Percentiles rank a stretch among this genome's conserved stretches.
Conservation (phyloP, 2,329 filamentous ascomycete species). For the Apiospora rasikravindrae region DNA sequence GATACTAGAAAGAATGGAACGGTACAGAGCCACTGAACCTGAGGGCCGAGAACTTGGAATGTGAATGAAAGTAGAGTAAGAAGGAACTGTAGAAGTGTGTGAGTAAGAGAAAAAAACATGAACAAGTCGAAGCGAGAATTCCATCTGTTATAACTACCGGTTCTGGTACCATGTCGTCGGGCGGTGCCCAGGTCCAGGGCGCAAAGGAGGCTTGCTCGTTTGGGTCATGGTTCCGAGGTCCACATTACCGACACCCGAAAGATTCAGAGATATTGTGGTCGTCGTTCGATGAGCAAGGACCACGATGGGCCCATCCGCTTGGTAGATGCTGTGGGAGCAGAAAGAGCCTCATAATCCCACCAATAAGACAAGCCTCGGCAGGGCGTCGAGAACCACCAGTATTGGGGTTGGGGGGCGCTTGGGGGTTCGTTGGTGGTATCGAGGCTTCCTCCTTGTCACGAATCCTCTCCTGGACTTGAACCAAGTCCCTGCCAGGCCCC, state of each 20-base stretch:
- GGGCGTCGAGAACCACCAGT: not conserved
- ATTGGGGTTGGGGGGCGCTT: not conserved
- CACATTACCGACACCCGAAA: not conserved
- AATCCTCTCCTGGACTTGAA: not conserved
- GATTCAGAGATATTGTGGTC: not conserved
- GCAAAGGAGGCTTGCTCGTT: not conserved
- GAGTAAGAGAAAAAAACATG: not conserved
- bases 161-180: not conserved
- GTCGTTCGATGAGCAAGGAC: conserved; percentile 15
- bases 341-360: conserved; percentile 10
- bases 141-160: not conserved
- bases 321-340: not conserved
- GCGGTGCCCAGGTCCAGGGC: not conserved
- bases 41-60: conserved; percentile 9
- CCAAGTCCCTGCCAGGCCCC: not conserved
- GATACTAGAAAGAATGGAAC: conserved; percentile 16
- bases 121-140: not conserved
- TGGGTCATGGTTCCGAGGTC: not conserved
- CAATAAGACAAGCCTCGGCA: not conserved
- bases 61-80: not conserved
- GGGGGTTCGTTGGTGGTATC: conserved; percentile 3
- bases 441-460: not conserved
- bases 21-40: conserved; percentile 20
- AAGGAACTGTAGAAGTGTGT: not conserved
- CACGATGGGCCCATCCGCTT: conserved; percentile 3